Evolutionary conservation across 129 eudicot species (phyloP).

Genomic region (Artemisia argyi): DNA sequence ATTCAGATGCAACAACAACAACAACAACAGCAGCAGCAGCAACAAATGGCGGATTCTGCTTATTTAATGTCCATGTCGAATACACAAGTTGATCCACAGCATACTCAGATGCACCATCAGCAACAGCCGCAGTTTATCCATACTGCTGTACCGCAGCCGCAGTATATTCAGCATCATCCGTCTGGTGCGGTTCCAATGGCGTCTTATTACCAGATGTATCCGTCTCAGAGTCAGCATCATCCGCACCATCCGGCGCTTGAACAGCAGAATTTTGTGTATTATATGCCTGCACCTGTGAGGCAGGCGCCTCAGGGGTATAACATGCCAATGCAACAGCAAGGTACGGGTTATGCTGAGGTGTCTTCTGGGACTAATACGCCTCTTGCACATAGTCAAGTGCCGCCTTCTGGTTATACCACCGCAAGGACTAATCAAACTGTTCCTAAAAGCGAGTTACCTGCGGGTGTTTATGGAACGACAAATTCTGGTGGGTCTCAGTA

Average conservation of each 20-base stretch:
- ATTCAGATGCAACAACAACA: slow-evolving; percentile 52
- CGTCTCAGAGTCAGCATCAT: slow-evolving; percentile 60
- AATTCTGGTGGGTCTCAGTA: slow-evolving; percentile 45
- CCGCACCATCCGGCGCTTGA: slow-evolving; percentile 57
- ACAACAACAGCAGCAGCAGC: slow-evolving; percentile 35
- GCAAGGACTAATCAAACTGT: slow-evolving; percentile 38
- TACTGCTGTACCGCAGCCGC: slow-evolving; percentile 45
- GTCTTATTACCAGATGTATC: slow-evolving; percentile 68
- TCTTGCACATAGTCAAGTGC: slow-evolving; percentile 49
- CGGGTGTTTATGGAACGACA: slow-evolving; percentile 54
- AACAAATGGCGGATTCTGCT: slow-evolving; percentile 57
- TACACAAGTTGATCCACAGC: slow-evolving; percentile 56
- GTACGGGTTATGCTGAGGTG: slow-evolving; percentile 44
- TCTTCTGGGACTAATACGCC: slow-evolving; percentile 36
- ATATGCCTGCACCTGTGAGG: slow-evolving; percentile 46
- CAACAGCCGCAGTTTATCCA: slow-evolving; percentile 74
- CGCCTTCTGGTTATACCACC: slow-evolving; percentile 43
- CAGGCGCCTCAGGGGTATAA: slow-evolving; percentile 62
- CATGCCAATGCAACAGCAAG: slow-evolving; percentile 36
- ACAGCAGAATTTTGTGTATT: slow-evolving; percentile 67
- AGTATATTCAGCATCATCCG: slow-evolving; percentile 65
- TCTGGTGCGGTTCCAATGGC: slow-evolving; percentile 61
- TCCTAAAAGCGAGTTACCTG: slow-evolving; percentile 54
- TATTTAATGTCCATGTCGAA: slow-evolving; percentile 47
- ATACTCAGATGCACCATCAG: slow-evolving; percentile 67